Percentiles rank a stretch among this genome's conserved stretches.
Conservation (phyloP, 2,329 filamentous ascomycete species). For the Coniochaeta pulveracea region DNA sequence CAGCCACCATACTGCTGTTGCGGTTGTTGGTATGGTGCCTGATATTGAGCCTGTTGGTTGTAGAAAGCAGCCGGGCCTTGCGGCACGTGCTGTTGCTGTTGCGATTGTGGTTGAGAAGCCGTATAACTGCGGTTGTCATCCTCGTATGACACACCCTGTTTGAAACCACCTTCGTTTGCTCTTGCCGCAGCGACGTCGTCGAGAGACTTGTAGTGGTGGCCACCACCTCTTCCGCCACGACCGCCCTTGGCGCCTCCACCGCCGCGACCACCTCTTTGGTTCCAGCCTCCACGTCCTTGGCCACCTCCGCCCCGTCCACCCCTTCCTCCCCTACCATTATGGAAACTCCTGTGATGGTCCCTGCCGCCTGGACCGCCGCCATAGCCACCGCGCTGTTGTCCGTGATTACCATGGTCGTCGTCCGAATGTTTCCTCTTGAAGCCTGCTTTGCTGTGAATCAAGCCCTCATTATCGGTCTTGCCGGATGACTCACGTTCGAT, state of each 20-base stretch:
- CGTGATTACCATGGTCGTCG: conserved; percentile 35
- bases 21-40: conserved; percentile 4
- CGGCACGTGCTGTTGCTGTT: conserved; percentile 3
- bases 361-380: conserved; percentile 1
- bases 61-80: conserved; percentile 1
- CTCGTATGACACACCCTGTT: conserved; percentile 34
- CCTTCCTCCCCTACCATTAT: conserved; percentile 19
- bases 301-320: conserved; percentile 8
- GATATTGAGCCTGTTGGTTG: conserved; percentile 7
- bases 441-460: conserved; percentile 46
- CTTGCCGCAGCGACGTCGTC: conserved; percentile 50
- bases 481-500: conserved; percentile 60
- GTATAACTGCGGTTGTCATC: conserved; percentile 20
- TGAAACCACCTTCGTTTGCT: conserved; percentile 30
- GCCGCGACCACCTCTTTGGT: conserved; percentile 26
- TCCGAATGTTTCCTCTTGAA: conserved; percentile 54
- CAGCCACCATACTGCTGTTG: conserved; percentile 7
- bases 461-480: conserved; percentile 43
- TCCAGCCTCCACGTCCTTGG: conserved; percentile 23
- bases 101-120: conserved; percentile 10
- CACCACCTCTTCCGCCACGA: conserved; percentile 35
- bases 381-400: conserved; percentile 18
- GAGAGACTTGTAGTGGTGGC: conserved; percentile 51
- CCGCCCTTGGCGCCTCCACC: conserved; percentile 23
- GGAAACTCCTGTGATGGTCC: conserved; percentile 16